Base-by-base conservation (phyloP, 2,329 filamentous ascomycete species). In the Diaporthe sp. region DNA sequence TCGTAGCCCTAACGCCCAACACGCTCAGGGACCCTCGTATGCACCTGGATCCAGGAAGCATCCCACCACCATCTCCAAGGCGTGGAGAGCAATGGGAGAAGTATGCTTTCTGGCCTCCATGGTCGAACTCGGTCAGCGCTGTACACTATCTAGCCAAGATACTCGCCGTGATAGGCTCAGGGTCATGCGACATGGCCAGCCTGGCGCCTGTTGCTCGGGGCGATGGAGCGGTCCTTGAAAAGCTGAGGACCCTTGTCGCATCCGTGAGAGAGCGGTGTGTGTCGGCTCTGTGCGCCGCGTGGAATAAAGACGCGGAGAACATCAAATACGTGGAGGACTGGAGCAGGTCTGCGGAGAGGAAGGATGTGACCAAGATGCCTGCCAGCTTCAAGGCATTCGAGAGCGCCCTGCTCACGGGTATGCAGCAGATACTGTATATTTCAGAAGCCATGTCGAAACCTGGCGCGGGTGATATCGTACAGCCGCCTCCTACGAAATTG, bases 351-450 rank as follows among this genome's bases (percentile, higher is more conserved):
- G 88, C 92, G 0, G 96, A 98, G 75, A 90, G 93, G 73, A 93
- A 93, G 74, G 96, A 98, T 81, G 89, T 98, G 62, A 99, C 97
- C 0, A 94, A 94, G 78, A 96, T 99, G 93, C 97, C 97, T 0
- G 90, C 92, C 2, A 92, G 93, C 72, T 98, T 99, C 83, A 89
- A 94, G 22, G 91, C 94, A 0, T 98, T 98, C 81, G 96, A 98
- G 81, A 94, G 92, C 73, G 91, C 94, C 9, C 88, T 99, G 17
- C 87, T 99, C 28, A 89, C 88, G 1, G 95, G 96, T 73, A 94
- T 98, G 92, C 97, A 99, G 84, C 98, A 96, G 86, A 97, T 98
- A 72, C 88, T 98, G 39, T 99, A 98, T 82, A 93, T 99, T 58
- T 93, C 94, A 1, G 96, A 98, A 78, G 94, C 95, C 31, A 94